Base-by-base conservation (phyloP, 2,329 filamentous ascomycete species). In the Blastomyces silverae region DNA sequence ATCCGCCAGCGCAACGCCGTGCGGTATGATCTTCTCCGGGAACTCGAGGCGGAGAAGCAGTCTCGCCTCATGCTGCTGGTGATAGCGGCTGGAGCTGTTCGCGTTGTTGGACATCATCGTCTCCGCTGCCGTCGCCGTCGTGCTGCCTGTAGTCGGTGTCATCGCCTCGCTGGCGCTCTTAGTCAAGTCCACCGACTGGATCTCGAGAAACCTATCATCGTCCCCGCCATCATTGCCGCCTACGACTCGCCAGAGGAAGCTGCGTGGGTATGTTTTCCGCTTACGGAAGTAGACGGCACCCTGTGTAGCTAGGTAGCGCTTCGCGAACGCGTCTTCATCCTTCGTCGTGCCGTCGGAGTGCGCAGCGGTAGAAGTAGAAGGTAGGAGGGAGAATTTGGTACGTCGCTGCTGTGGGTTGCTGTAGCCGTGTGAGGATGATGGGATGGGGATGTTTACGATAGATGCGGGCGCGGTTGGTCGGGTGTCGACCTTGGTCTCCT, bases 181-280 rank as follows among this genome's bases (percentile, higher is more conserved):
- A 74, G 86, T 89, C 69, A 97, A 79, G 77, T 99, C 94, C 66
- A 90, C 86, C 52, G 87, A 87, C 73, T 91, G 89, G 61, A 99
- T 83, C 78, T 94, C 93, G 70, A 99, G 82, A 67, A 91, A 82
- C 69, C 85, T 89, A 15, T 61, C 44, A 13, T 50, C 58, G 13
- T 60, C 37, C 13, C 56, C 56, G 6, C 44, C 56, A 17, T 44
- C 56, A 72, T 87, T 86, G 71, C 91, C 87, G 72, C 96, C 89
- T 66, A 97, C 79, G 50, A 97, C 84, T 70, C 93, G 86, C 94
- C 94, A 99, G 59, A 96, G 83, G 74, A 97, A 95, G 76, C 86
- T 91, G 73, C 90, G 87, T 50, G 94, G 94, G 68, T 89, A 87
- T 68, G 84, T 82, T 72, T 89, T 86, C 75, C 89, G 85, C 75